A percentile compares a stretch with the other conserved stretches of the same genome.
phyloP scores from a whole-genome alignment of 1,139 yeast genomes.

The Nakaseomyces uthaithaninus region DNA sequence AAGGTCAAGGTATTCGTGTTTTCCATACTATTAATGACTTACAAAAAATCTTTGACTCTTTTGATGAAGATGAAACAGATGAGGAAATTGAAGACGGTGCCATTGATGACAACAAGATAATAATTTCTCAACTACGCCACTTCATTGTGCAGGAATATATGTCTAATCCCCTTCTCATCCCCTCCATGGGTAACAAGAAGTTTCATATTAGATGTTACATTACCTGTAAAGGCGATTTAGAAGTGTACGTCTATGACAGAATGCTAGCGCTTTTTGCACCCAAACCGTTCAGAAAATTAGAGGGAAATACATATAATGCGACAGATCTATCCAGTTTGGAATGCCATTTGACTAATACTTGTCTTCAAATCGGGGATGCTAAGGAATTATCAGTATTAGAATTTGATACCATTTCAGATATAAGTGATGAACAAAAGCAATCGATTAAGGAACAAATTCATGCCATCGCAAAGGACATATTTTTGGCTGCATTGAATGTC shows the following conservation, averaged over 20 bases:
- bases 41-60: slow-evolving; percentile 74
- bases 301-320: slow-evolving; percentile 26
- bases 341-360: slow-evolving; percentile 86
- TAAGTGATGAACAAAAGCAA: slow-evolving; percentile 35
- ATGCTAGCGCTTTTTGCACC: slow-evolving; percentile 78
- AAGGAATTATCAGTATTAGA: slow-evolving; percentile 51
- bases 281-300: slow-evolving; percentile 40
- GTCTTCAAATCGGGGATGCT: slow-evolving; percentile 55
- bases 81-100: slow-evolving; percentile 44
- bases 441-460: slow-evolving; percentile 49
- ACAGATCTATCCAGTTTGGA: slow-evolving; percentile 33
- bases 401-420: slow-evolving; percentile 51
- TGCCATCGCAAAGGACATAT: slow-evolving; percentile 59
- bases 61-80: slow-evolving; percentile 59
- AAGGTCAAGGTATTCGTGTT: slow-evolving; percentile 88
- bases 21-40: slow-evolving; percentile 72
- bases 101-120: slow-evolving; percentile 42
- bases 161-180: slow-evolving; percentile 54
- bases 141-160: slow-evolving; percentile 82
- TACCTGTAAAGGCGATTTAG: slow-evolving; percentile 62
- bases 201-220: slow-evolving; percentile 87
- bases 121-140: slow-evolving; percentile 81
- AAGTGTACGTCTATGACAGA: slow-evolving; percentile 69
- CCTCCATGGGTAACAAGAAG: slow-evolving; percentile 56
- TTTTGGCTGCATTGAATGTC: slow-evolving; percentile 69